Conservation (phyloP, 768 basidiomycete species). For the Clitopilus hobsonii region DNA sequence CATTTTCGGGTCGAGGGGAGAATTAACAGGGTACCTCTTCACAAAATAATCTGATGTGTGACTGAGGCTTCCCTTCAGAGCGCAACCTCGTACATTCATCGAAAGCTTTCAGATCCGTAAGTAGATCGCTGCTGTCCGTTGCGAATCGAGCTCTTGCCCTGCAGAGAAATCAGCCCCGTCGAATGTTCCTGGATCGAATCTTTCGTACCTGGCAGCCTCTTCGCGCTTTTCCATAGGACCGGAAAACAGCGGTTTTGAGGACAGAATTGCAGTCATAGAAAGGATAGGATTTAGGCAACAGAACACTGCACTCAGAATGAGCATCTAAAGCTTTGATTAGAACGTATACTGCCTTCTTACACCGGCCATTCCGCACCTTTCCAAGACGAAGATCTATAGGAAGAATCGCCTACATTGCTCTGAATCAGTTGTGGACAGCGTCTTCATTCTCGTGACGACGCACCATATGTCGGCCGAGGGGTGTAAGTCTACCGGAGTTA, state of each 20-base stretch:
- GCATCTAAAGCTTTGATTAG: slow-evolving; percentile 56
- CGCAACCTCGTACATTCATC: slow-evolving; percentile 53
- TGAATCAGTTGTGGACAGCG: no score
- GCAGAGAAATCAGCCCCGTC: not conserved
- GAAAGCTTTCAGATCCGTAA: slow-evolving; percentile 80
- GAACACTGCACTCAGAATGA: slow-evolving; percentile 81
- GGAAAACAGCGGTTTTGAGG: slow-evolving; percentile 83
- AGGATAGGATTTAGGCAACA: slow-evolving; percentile 77
- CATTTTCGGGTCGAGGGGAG: not conserved
- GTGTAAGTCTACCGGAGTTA: slow-evolving; percentile 59
- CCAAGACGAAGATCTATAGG: slow-evolving; percentile 85
- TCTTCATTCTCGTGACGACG: slow-evolving; percentile 12
- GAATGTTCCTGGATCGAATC: not conserved
- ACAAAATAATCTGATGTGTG: slow-evolving; percentile 54
- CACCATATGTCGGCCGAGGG: slow-evolving; percentile 79
- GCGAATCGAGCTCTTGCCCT: slow-evolving; percentile 74
- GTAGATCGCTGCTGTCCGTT: slow-evolving; percentile 72
- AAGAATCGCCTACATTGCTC: slow-evolving; percentile 58
- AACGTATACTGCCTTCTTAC: no score
- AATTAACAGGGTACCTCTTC: slow-evolving; percentile 46
- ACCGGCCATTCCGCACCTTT: slow-evolving; percentile 52
- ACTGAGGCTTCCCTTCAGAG: slow-evolving; percentile 42
- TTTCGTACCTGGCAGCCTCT: slow-evolving; percentile 61
- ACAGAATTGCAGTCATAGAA: slow-evolving; percentile 78
- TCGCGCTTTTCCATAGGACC: slow-evolving; percentile 82